phyloP scores from a whole-genome alignment of 1,284 basidiomycete species.

The Ustilago nuda region DNA sequence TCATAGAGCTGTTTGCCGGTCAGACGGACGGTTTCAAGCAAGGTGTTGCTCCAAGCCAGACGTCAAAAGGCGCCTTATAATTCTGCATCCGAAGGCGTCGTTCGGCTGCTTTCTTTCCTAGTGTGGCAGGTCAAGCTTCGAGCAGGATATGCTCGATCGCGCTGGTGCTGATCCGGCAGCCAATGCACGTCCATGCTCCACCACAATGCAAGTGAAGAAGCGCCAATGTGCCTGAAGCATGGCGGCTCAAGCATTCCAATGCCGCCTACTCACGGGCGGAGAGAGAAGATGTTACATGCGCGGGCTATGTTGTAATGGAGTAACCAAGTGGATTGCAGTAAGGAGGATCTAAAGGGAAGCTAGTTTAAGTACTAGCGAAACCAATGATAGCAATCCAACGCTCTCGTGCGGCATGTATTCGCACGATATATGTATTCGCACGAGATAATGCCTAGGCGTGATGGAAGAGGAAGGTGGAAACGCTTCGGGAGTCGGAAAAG shows the following conservation, averaged over 20 bases:
- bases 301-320: no score
- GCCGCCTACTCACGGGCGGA: neutral
- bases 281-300: no score
- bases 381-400: no score
- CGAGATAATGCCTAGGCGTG: no score
- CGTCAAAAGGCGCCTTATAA: conserved; percentile 1
- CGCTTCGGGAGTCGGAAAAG: conserved; percentile 2
- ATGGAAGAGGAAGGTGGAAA: neutral
- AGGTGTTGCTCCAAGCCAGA: neutral
- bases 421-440: no score
- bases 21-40: neutral
- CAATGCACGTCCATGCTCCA: neutral
- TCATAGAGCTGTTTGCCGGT: neutral
- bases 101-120: neutral
- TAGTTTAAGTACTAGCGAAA: no score
- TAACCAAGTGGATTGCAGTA: no score
- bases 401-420: no score
- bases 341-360: no score
- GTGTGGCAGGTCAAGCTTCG: neutral
- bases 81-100: conserved; percentile 13
- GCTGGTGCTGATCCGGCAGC: neutral
- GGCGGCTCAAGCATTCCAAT: neutral
- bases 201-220: neutral
- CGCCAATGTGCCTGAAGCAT: neutral
- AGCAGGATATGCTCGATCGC: neutral